Conservation (phyloP, 2,329 filamentous ascomycete genomes). For the Calonectria pseudoreteaudii region DNA sequence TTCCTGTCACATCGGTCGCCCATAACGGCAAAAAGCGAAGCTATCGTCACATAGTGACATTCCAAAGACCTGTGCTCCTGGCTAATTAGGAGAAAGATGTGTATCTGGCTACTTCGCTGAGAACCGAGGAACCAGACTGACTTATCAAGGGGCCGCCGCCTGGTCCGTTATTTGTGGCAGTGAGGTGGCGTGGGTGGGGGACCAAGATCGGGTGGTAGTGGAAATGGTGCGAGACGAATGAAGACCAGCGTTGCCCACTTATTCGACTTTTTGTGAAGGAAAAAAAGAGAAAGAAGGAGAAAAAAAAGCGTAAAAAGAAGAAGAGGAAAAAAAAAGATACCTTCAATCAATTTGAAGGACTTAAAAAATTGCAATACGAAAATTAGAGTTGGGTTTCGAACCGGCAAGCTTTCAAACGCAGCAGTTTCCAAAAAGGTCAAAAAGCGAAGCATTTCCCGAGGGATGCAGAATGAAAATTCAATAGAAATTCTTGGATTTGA, state of each 20-base stretch:
- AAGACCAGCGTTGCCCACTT: neutral
- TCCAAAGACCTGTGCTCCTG: neutral
- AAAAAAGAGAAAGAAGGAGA: neutral
- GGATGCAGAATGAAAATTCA: neutral
- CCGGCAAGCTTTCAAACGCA: neutral
- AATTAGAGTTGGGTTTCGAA: neutral
- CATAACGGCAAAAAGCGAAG: conserved; percentile 9
- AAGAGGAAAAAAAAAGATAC: neutral
- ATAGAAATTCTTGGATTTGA: neutral
- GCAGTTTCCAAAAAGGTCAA: neutral
- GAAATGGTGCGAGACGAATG: neutral
- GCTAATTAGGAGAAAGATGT: neutral
- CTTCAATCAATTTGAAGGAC: neutral
- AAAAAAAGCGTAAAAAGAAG: neutral
- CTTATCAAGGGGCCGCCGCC: neutral
- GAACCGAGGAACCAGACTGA: neutral
- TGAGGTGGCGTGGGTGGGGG: neutral
- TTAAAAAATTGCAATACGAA: neutral
- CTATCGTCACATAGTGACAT: neutral
- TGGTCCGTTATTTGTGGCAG: neutral
- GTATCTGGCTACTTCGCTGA: conserved; percentile 4
- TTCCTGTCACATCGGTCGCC: neutral
- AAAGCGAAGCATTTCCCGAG: neutral
- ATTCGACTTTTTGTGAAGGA: too few species aligned
- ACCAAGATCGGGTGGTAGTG: neutral